These are phyloP conservation scores for Aspergillus carlsbadensis DNA, from an alignment of 495 filamentous ascomycete genomes.

Conservation along the genomic window DNA sequence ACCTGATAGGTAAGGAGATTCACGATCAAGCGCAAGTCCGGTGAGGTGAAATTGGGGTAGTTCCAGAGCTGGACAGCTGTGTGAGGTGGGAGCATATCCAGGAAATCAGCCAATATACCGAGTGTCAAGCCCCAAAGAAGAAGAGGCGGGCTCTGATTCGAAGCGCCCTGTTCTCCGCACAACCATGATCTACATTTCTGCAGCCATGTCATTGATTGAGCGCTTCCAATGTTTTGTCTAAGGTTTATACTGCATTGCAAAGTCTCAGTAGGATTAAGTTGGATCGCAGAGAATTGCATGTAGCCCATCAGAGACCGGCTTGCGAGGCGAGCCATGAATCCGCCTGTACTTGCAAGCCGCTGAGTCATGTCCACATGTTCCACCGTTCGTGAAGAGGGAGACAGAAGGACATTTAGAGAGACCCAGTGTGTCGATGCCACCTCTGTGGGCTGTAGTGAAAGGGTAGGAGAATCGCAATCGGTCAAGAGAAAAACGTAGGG, in stretches of 20 bases:
- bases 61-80: conserved; percentile 63
- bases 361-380: conserved; percentile 67
- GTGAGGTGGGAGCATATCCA: conserved; percentile 66
- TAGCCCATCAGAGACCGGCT: conserved; percentile 58
- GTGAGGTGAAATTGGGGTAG: conserved; percentile 71
- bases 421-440: conserved; percentile 79
- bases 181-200: conserved; percentile 32
- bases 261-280: conserved; percentile 61
- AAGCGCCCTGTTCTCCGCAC: conserved; percentile 32
- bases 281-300: conserved; percentile 72
- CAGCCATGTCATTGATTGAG: conserved; percentile 16
- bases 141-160: conserved; percentile 45
- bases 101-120: conserved; percentile 69
- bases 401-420: conserved; percentile 62
- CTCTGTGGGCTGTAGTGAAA: conserved; percentile 69
- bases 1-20: conserved; percentile 61
- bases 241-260: conserved; percentile 52
- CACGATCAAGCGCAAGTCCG: conserved; percentile 60
- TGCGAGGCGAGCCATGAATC: conserved; percentile 48
- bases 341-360: conserved; percentile 54
- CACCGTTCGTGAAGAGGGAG: conserved; percentile 59
- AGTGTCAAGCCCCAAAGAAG: conserved; percentile 77
- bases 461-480: conserved; percentile 52
- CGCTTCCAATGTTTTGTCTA: conserved; percentile 41
- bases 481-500: conserved; percentile 71